Conservation (phyloP, 2,329 filamentous ascomycete species). For the Fusarium equiseti region DNA sequence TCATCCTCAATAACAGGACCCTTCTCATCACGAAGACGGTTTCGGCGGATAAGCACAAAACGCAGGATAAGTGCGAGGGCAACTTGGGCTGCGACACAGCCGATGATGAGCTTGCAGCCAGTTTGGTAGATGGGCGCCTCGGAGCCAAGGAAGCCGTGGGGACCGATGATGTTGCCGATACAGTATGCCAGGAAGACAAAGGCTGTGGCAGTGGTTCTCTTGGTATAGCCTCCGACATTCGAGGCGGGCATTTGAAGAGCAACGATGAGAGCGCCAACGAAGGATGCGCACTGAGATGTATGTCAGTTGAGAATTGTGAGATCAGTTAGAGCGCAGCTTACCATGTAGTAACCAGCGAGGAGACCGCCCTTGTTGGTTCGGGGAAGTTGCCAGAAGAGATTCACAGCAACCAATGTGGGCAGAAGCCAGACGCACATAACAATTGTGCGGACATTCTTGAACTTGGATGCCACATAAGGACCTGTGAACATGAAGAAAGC, state of each 20-base stretch:
- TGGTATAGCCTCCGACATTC: slow-evolving; percentile 63
- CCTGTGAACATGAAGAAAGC: slow-evolving; percentile 66
- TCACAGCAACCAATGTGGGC: slow-evolving; percentile 63
- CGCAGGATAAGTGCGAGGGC: slow-evolving; percentile 37
- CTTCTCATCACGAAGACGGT: slow-evolving; percentile 41
- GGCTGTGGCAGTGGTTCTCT: slow-evolving; percentile 60
- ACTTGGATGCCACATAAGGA: slow-evolving; percentile 63
- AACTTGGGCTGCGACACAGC: slow-evolving; percentile 42
- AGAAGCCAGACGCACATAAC: slow-evolving; percentile 65
- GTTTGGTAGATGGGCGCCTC: slow-evolving; percentile 65
- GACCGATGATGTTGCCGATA: slow-evolving; percentile 46
- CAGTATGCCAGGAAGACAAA: slow-evolving; percentile 62
- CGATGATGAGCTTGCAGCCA: slow-evolving; percentile 58
- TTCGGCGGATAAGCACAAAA: slow-evolving; percentile 43
- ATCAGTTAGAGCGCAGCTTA: slow-evolving; percentile 9
- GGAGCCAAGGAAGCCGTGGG: slow-evolving; percentile 56
- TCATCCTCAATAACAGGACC: slow-evolving; percentile 39
- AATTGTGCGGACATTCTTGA: slow-evolving; percentile 63
- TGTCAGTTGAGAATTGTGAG: rapidly evolving
- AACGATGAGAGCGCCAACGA: slow-evolving; percentile 65
- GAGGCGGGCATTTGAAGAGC: slow-evolving; percentile 65
- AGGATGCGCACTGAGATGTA: slow-evolving; percentile 53
- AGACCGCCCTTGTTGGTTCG: slow-evolving; percentile 59
- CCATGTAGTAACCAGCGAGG: slow-evolving; percentile 65
- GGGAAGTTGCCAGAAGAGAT: slow-evolving; percentile 63